Evolutionary conservation across 2,329 filamentous ascomycete genomes (phyloP), one percentile per base, ranked within the genome.

Genomic region (Didymella lethalis): DNA sequence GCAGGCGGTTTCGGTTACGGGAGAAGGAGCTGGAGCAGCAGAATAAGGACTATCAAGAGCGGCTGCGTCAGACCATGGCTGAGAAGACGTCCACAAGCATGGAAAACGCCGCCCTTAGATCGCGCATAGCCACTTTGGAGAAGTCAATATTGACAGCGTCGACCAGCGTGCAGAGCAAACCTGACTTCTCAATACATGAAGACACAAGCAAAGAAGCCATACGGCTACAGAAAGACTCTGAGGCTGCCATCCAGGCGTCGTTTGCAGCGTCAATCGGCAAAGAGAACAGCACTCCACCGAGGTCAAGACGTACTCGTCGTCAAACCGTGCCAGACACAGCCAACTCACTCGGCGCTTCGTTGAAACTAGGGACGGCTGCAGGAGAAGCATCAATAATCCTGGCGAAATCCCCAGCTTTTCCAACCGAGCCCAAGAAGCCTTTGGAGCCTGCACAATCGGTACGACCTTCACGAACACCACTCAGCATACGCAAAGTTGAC

Each of bases 21-120:
- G 90, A 93, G 72, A 80, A 84, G 2, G 83, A 89, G 54, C 80
- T 91, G 59, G 84, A 87, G 52, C 80, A 83, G 6, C 83, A 88
- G 59, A 83, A 89, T 64, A 79, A 78, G 54, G 78, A 80, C 12
- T 74, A 76, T 18, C 75, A 80, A 46, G 75, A 78, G 52, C 66
- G 67, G 34, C 56, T 79, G 38, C 73, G 72, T 34, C 63, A 71
- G 49, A 69, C 71, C 8, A 67, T 76, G 67, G 67, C 68, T 8
- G 76, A 77, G 48, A 75, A 73, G 32, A 53, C 62, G 10, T 69
- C 69, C 12, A 65, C 70, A 10, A 74, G 65, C 29, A 68, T 74
- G 36, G 75, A 78, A 51, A 71, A 75, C 11, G 67, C 75, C 12
- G 66, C 65, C 3, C 64, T 78, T 7, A 78, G 76, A 54, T 62